Conservation (phyloP, 345 rosid genomes). For the Gossypioides kirkii region DNA sequence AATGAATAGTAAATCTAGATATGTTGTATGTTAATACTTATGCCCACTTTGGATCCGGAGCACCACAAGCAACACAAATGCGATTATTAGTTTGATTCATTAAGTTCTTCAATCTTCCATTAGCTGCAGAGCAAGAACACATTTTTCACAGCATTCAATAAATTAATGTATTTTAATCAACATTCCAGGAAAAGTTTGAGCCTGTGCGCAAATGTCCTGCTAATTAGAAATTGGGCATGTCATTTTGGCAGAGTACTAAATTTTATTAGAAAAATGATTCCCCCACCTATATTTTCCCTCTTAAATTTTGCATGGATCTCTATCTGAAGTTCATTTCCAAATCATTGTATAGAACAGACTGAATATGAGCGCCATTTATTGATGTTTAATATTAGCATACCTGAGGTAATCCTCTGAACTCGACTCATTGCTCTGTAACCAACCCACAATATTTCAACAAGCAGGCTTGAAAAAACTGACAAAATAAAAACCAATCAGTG, state of each 20-base stretch:
- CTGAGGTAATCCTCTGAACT: slow-evolving; percentile 47
- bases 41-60: slow-evolving; percentile 99
- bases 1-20: not conserved
- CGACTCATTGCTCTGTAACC: slow-evolving; percentile 56
- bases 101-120: slow-evolving; percentile 66
- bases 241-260: too few species aligned
- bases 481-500: not conserved
- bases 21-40: slow-evolving; percentile 35
- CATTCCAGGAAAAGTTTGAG: too few species aligned
- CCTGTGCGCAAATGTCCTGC: not conserved
- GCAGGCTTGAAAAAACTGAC: slow-evolving; percentile 4
- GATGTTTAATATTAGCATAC: slow-evolving; percentile 23
- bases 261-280: not conserved
- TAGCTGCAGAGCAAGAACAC: slow-evolving; percentile 37
- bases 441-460: slow-evolving; percentile 39
- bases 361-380: not conserved
- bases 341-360: not conserved
- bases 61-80: slow-evolving; percentile 85
- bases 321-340: not conserved
- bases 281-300: not conserved
- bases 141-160: slow-evolving; percentile 4
- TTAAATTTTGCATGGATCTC: not conserved
- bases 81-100: slow-evolving; percentile 73
- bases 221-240: not conserved
- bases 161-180: not conserved